Evolutionary conservation across 768 basidiomycete genomes (phyloP), one percentile per base, ranked within the genome.

Genomic region (Lactarius trivialis): DNA sequence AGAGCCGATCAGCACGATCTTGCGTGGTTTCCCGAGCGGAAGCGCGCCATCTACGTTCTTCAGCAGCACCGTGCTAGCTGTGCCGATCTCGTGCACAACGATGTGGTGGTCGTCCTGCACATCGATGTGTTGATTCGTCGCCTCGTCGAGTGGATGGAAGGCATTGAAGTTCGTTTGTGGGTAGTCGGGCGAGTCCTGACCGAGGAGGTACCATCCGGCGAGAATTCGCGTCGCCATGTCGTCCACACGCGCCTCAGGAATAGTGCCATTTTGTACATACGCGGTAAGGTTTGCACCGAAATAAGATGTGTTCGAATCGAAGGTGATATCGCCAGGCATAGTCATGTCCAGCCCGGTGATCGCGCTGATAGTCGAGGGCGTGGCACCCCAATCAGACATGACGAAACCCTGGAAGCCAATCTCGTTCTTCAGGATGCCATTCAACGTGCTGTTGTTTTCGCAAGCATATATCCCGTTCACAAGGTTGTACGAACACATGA

Each of bases 201-300:
- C 76, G 50, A 88, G 77, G 56, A 82, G 73, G 68, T 85, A 91
- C 82, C 84, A 93, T 0, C 78, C 74, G 3, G 89, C 86, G 28
- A 93, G 70, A 67, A 93, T 86, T 33, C 91, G 85, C 9, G 82
- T 85, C 4, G 87, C 91, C 89, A 93, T 92, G 70, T 94, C 91
- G 58, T 86, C 84, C 6, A 89, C 73, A 6, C 89, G 82, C 3
- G 77, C 70, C 65, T 79, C 76, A 0, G 87, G 79, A 56, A 94
- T 88, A 3, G 83, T 85, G 43, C 85, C 85, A 70, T 93, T 89
- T 52, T 79, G 73, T 19, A 94, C 89, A 54, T 78, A 85, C 30
- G 76, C 76, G 0, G 85, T 86, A 34, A 93, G 78, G 70, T 86
- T 89, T 1, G 70, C 74, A n/a, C 88, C 86, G 64, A 84, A 91